These are phyloP conservation scores for Neurospora africana DNA, from an alignment of 495 filamentous ascomycete genomes.

Conservation along the genomic window DNA sequence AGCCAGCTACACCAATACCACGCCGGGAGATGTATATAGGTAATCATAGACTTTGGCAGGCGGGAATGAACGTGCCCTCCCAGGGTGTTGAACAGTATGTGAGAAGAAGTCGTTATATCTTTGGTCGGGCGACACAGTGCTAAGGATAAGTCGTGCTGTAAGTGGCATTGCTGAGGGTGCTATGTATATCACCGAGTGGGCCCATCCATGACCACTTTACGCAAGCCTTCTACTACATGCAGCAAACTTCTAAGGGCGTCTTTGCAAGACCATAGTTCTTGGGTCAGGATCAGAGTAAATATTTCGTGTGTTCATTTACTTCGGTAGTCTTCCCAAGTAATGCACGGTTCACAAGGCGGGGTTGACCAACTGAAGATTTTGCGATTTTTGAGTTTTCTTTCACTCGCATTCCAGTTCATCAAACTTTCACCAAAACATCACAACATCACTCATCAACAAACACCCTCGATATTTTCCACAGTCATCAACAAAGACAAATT, in stretches of 20 bases:
- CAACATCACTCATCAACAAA: background rate
- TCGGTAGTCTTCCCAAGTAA: background rate
- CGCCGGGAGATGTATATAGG: conserved; percentile 1
- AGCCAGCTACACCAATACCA: conserved; percentile 11
- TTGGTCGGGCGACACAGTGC: background rate
- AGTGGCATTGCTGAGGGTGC: background rate
- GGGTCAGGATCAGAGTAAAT: background rate
- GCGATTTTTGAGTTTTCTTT: background rate
- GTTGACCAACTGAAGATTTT: background rate
- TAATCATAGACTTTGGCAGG: conserved; percentile 4
- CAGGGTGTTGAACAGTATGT: background rate
- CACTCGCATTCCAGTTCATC: background rate
- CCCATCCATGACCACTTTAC: background rate
- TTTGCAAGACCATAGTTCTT: background rate
- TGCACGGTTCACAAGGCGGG: background rate
- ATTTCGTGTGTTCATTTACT: background rate
- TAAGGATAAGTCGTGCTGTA: background rate
- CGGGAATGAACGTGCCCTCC: background rate
- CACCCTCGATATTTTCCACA: background rate
- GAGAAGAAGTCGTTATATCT: background rate
- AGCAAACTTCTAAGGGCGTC: background rate
- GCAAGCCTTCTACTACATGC: background rate
- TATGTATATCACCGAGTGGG: background rate
- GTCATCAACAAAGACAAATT: background rate
- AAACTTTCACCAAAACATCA: background rate